Conservation (phyloP, 2,329 filamentous ascomycete species). For the Penicillium sp. region DNA sequence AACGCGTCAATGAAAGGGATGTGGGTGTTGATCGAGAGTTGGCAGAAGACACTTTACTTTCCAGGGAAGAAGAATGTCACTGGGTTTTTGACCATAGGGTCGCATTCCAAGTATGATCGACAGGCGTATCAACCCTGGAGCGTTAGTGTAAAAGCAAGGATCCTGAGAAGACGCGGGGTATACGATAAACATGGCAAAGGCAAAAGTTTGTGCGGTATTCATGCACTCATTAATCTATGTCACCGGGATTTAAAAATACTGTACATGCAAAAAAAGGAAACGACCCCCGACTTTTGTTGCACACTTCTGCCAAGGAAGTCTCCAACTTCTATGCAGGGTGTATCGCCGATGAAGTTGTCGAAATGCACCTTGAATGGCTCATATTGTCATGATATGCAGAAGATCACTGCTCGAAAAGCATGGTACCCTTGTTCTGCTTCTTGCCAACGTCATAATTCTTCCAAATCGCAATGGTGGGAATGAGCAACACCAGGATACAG, state of each 20-base stretch:
- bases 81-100: conserved; percentile 8
- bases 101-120: conserved; percentile 17
- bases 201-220: background rate
- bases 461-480: conserved; percentile 16
- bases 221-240: no score
- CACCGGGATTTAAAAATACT: background rate
- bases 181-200: background rate
- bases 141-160: conserved; percentile 16
- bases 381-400: no score
- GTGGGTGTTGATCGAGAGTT: background rate
- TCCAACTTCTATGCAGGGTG: no score
- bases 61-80: conserved; percentile 4
- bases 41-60: background rate
- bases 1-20: background rate
- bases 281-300: no score
- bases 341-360: no score
- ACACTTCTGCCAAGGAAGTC: no score
- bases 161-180: conserved; percentile 6
- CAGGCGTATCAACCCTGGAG: conserved; percentile 6
- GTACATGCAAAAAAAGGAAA: background rate
- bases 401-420: conserved; percentile 15
- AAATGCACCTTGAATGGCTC: no score
- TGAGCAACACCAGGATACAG: conserved; percentile 13
- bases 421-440: conserved; percentile 19
- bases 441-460: conserved; percentile 21